Conservation (phyloP, 345 rosid genomes). For the Corymbia maculata region DNA sequence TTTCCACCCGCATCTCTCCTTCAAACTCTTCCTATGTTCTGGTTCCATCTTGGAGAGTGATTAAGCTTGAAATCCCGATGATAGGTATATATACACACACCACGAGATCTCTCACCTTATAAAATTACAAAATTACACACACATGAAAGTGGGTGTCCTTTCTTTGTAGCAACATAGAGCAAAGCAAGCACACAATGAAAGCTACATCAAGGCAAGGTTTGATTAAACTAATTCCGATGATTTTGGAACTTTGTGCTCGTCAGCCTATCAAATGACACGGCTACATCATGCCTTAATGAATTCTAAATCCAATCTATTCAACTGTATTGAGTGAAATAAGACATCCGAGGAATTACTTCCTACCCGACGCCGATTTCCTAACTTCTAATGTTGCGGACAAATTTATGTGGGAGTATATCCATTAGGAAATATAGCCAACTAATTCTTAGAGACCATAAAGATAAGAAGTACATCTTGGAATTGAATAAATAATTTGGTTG, state of each 20-base stretch:
- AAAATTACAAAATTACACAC: not conserved
- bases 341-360: not conserved
- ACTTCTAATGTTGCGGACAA: not conserved
- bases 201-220: not conserved
- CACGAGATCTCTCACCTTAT: not conserved
- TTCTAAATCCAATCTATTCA: not conserved
- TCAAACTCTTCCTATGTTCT: not conserved
- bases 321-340: not conserved
- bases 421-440: not conserved
- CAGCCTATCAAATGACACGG: not conserved
- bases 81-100: not conserved
- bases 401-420: not conserved
- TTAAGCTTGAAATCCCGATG: not conserved
- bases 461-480: accelerated
- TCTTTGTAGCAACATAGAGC: not conserved
- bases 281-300: not conserved
- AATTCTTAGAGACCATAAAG: not conserved
- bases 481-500: not conserved
- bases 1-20: not conserved
- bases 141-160: not conserved
- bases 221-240: not conserved
- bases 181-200: not conserved
- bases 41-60: not conserved
- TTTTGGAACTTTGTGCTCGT: not conserved
- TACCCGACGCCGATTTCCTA: not conserved